Evolutionary conservation across 2,329 filamentous ascomycete species (phyloP).

Genomic region (Colletotrichum sp.): DNA sequence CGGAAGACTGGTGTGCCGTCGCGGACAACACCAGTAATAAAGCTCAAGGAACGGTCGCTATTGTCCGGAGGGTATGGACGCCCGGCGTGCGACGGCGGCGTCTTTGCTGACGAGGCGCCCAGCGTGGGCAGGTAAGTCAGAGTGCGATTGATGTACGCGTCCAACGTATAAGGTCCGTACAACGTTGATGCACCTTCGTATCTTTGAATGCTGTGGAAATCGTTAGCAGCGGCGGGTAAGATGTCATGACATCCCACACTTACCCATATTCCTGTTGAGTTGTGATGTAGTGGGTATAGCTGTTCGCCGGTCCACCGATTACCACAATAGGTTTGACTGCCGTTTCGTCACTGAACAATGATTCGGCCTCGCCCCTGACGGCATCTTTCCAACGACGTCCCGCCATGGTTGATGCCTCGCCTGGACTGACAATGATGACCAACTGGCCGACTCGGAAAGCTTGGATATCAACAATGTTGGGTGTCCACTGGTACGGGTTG

Average conservation of each 20-base stretch:
- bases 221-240: slow-evolving; percentile 26
- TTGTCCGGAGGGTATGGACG: slow-evolving; percentile 78
- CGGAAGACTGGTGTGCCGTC: slow-evolving; percentile 71
- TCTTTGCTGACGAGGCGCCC: background rate
- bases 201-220: slow-evolving; percentile 64
- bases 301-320: slow-evolving; percentile 86
- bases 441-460: slow-evolving; percentile 82
- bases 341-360: slow-evolving; percentile 44
- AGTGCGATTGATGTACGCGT: slow-evolving; percentile 84
- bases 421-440: slow-evolving; percentile 82
- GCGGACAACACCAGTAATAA: slow-evolving; percentile 79
- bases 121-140: slow-evolving; percentile 12
- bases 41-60: slow-evolving; percentile 73
- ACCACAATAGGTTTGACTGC: slow-evolving; percentile 70
- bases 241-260: slow-evolving; percentile 12
- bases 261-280: slow-evolving; percentile 68
- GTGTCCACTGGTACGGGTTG: slow-evolving; percentile 81
- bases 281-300: slow-evolving; percentile 80
- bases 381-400: slow-evolving; percentile 85
- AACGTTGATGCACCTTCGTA: slow-evolving; percentile 92
- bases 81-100: slow-evolving; percentile 30
- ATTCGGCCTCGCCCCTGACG: slow-evolving; percentile 56
- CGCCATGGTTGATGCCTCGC: slow-evolving; percentile 91
- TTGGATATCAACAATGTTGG: slow-evolving; percentile 90
- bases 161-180: slow-evolving; percentile 83